phyloP scores from a whole-genome alignment of 768 basidiomycete species.

The Mycena capillaripes region DNA sequence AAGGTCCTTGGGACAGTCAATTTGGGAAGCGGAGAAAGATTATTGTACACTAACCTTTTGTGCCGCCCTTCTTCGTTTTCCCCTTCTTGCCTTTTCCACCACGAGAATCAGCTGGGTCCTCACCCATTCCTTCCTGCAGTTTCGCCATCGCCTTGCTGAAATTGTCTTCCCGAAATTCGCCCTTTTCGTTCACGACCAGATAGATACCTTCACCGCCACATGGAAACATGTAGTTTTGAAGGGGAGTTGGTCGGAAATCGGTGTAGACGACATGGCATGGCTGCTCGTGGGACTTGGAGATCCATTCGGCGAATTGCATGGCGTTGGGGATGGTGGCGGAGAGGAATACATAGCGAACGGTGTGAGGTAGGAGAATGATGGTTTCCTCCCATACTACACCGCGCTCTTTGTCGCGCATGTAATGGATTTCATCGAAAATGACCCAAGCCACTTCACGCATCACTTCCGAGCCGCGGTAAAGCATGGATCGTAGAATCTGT shows the following conservation, averaged over 20 bases:
- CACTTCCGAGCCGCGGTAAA: conserved; percentile 98
- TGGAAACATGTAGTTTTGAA: conserved; percentile 99
- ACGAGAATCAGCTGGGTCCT: conserved; percentile 91
- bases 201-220: conserved; percentile 97
- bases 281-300: conserved; percentile 96
- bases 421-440: conserved; percentile 99
- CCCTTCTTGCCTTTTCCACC: conserved; percentile 92
- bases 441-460: conserved; percentile 99
- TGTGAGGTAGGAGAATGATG: conserved; percentile 96
- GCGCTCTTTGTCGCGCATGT: conserved; percentile 99
- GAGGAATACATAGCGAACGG: conserved; percentile 97
- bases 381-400: conserved; percentile 99
- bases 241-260: conserved; percentile 97
- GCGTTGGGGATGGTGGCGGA: conserved; percentile 99
- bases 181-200: conserved; percentile 98
- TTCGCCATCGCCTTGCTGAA: conserved; percentile 98
- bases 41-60: conserved; percentile 74
- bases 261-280: conserved; percentile 99
- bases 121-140: conserved; percentile 85
- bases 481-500: conserved; percentile 97
- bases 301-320: conserved; percentile 99
- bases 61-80: conserved; percentile 94
- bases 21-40: not conserved
- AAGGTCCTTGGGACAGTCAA: conserved; percentile 66
- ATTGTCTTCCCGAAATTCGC: conserved; percentile 97